Conservation (phyloP, 1,139 yeast genomes). For the Debaryomyces fabryi region DNA sequence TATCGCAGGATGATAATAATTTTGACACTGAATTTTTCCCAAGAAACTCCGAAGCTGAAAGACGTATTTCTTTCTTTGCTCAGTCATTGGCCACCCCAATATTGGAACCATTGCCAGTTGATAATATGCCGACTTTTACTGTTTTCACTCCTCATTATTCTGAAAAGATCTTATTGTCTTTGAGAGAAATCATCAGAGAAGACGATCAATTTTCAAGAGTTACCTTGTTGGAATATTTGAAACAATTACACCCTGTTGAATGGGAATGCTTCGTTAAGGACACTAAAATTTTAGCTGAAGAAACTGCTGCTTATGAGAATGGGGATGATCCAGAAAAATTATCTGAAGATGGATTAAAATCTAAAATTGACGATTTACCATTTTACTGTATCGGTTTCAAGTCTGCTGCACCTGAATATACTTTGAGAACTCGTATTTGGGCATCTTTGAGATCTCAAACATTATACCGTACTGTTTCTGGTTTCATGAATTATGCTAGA, state of each 20-base stretch:
- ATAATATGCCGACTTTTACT: constrained; percentile 98
- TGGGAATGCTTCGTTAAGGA: constrained; percentile 99
- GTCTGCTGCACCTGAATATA: constrained; percentile 98
- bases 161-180: constrained; percentile 90
- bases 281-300: constrained; percentile 97
- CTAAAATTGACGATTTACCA: constrained; percentile 95
- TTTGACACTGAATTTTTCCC: constrained; percentile 97
- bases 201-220: constrained; percentile 98
- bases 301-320: constrained; percentile 83
- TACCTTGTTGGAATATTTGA: constrained; percentile 91
- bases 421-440: constrained; percentile 98
- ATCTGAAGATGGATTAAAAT: constrained; percentile 74
- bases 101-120: constrained; percentile 97
- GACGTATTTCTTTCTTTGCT: constrained; percentile 98
- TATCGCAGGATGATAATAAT: constrained; percentile 95
- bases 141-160: constrained; percentile 98
- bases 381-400: constrained; percentile 99
- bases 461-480: constrained; percentile 96
- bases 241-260: constrained; percentile 97
- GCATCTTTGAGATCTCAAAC: constrained; percentile 98
- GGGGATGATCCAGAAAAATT: constrained; percentile 65
- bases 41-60: constrained; percentile 94
- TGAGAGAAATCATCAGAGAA: constrained; percentile 97
- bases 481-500: constrained; percentile 98
- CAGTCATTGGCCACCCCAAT: constrained; percentile 98